Evolutionary conservation across 306 rosid genomes (phyloP).

Genomic region (Cicer pinnatifidum): DNA sequence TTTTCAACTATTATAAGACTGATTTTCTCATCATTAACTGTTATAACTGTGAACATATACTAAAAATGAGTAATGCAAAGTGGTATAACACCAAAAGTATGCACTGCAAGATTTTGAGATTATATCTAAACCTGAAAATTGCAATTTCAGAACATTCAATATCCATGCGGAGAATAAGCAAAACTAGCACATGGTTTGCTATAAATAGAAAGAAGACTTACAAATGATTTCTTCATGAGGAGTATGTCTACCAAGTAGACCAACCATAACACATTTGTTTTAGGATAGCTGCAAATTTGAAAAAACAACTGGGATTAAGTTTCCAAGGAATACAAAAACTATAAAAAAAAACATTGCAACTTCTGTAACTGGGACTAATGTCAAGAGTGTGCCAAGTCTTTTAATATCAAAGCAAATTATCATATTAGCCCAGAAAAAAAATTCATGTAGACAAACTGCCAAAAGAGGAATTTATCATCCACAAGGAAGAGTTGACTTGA

Average conservation of each 20-base stretch:
- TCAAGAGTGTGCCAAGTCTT: slow-evolving; percentile 6
- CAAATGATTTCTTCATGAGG: slow-evolving; percentile 86
- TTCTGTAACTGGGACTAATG: neutral
- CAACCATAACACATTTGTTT: slow-evolving; percentile 90
- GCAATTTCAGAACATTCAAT: slow-evolving; percentile 16
- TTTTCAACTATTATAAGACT: neutral
- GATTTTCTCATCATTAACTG: neutral
- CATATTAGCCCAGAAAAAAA: too few relatives aligned
- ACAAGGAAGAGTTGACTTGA: slow-evolving; percentile 6
- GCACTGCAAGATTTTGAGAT: neutral
- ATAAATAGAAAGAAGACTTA: slow-evolving; percentile 54
- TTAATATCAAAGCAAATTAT: slow-evolving; percentile 4
- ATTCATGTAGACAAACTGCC: neutral
- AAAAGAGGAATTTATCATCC: slow-evolving; percentile 18
- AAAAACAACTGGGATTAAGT: slow-evolving; percentile 38
- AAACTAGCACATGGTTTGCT: slow-evolving; percentile 29
- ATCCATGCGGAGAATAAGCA: neutral
- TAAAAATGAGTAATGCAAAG: neutral
- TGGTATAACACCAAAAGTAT: slow-evolving; percentile 18
- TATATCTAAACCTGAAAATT: neutral
- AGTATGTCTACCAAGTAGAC: slow-evolving; percentile 79
- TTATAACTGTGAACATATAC: neutral
- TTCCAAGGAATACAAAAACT: slow-evolving; percentile 11
- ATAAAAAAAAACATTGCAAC: slow-evolving; percentile 13
- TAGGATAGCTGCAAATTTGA: slow-evolving; percentile 73